Conservation (phyloP, 768 basidiomycete genomes). For the Termitomyces sp. region DNA sequence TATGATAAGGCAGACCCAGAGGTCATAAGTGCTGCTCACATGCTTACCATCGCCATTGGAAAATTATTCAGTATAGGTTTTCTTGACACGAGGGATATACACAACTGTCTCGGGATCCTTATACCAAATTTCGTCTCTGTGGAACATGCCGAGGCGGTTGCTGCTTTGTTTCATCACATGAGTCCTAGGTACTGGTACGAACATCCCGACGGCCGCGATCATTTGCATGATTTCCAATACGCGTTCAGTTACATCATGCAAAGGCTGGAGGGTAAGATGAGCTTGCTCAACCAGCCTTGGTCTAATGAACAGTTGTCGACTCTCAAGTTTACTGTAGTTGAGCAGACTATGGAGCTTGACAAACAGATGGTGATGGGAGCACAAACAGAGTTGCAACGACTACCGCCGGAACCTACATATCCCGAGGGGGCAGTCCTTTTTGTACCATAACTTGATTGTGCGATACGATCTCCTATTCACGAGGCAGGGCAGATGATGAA, state of each 20-base stretch:
- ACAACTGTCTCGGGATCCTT: constrained; percentile 8
- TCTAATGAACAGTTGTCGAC: constrained; percentile 1
- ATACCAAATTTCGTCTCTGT: constrained; percentile 12
- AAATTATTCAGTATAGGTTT: constrained; percentile 7
- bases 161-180: constrained; percentile 8
- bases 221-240: constrained; percentile 3
- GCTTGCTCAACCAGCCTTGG: constrained; percentile 5
- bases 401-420: too few species aligned
- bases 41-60: constrained; percentile 11
- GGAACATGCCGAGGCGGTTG: constrained; percentile 14
- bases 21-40: constrained; percentile 3
- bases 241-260: constrained; percentile 1
- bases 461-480: neutral
- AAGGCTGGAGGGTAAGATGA: constrained; percentile 11
- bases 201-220: constrained; percentile 8
- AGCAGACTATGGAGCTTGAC: constrained; percentile 2
- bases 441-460: too few species aligned
- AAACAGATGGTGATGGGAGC: constrained; percentile 2
- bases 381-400: too few species aligned
- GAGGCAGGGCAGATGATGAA: neutral
- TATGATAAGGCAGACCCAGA: constrained; percentile 1
- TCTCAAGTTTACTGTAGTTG: neutral
- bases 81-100: constrained; percentile 10
- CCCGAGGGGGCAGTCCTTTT: too few species aligned
- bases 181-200: constrained; percentile 12